These are phyloP conservation scores for Cyclotella kingstonii DNA, from an alignment of 108 stramenopile genomes.

Conservation along the genomic window DNA sequence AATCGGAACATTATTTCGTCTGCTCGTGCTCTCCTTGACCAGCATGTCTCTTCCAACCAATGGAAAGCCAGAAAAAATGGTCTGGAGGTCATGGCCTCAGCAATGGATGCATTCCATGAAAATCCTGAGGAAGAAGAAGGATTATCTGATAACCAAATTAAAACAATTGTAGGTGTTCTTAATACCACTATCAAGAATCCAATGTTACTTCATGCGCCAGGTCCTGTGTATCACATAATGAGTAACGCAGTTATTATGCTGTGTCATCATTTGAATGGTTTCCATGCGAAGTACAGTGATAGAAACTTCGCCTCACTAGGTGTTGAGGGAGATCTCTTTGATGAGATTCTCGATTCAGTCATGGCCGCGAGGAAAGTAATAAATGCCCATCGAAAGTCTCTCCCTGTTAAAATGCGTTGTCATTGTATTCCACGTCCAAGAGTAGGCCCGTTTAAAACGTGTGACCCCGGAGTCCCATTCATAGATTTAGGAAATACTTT, in stretches of 20 bases:
- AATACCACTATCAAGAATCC: slow-evolving; percentile 83
- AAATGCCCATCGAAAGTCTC: slow-evolving; percentile 70
- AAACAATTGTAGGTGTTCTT: slow-evolving; percentile 71
- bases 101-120: slow-evolving; percentile 85
- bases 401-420: slow-evolving; percentile 77
- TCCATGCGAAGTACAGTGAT: slow-evolving; percentile 55
- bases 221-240: slow-evolving; percentile 86
- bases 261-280: slow-evolving; percentile 82
- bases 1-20: slow-evolving; percentile 84
- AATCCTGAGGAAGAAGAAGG: slow-evolving; percentile 70
- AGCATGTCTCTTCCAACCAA: slow-evolving; percentile 40
- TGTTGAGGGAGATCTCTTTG: slow-evolving; percentile 78
- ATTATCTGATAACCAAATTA: slow-evolving; percentile 80
- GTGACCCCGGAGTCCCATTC: slow-evolving; percentile 37
- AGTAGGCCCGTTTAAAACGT: slow-evolving; percentile 32
- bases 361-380: slow-evolving; percentile 71
- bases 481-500: slow-evolving; percentile 81
- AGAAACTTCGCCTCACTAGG: slow-evolving; percentile 15
- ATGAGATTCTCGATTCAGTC: slow-evolving; percentile 80
- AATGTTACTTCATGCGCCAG: slow-evolving; percentile 69
- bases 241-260: slow-evolving; percentile 76
- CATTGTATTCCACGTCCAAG: slow-evolving; percentile 81
- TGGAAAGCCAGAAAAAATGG: slow-evolving; percentile 65
- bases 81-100: slow-evolving; percentile 66
- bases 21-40: slow-evolving; percentile 72